Base-by-base conservation (phyloP, 495 filamentous ascomycete species). In the Tuber indicum region DNA sequence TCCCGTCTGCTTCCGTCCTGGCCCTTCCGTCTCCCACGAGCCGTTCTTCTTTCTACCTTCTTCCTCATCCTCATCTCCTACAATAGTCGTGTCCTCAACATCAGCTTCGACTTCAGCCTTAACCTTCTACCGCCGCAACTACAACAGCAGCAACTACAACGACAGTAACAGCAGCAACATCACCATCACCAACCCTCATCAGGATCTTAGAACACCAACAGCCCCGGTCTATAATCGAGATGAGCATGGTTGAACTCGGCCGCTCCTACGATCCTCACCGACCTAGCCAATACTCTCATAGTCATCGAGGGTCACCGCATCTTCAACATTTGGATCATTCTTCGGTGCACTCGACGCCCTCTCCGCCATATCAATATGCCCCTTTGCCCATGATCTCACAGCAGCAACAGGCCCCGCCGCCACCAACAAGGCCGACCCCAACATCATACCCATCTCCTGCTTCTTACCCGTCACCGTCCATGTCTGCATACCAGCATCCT, bases 391-490 rank as follows among this genome's bases (percentile, higher is more conserved):
- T 82, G 70, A 77, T 83, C 70, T 75, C 82, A 39, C 82, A 74
- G 71, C 82, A 74, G 66, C 81, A 80, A 44, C 78, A 75, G 72
- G 74, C 66, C 75, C 77, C 72, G 72, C 75, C 66, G 70, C 76
- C 73, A 49, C 76, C 76, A 75, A 81, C 75, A 75, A 83, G 81
- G 23, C 77, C 83, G 43, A 81, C 82, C 44, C 84, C 84, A 21
- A 83, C 83, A 73, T 86, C 86, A 26, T 88, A 87, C 78, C 86
- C 87, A 71, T 87, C 87, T 46, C 85, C 86, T 42, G 83, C 85
- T 75, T 86, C 84, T 42, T 88, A 86, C 79, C 86, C 87, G 42
- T 87, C 87, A 73, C 86, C 87, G 46, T 86, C 85, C 72, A 87
- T 87, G 83, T 83, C 88, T 66, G 83, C 85, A 42, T 89, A 89